These are phyloP conservation scores for Leptosphaerulina australis DNA, from an alignment of 2,329 filamentous ascomycete species.

Conservation along the genomic window DNA sequence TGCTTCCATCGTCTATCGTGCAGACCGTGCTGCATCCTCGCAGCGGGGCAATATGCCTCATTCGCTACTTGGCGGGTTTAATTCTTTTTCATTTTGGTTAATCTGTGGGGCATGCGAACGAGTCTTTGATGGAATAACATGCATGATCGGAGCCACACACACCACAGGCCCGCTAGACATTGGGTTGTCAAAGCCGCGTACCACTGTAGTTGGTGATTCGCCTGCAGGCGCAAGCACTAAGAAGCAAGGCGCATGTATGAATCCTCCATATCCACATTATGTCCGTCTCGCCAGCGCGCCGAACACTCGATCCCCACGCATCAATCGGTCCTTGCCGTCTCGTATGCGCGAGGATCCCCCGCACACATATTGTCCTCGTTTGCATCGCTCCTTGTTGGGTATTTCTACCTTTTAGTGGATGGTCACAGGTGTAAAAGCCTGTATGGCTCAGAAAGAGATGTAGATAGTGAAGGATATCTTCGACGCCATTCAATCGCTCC, in stretches of 20 bases:
- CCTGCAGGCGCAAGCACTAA: constrained; percentile 7
- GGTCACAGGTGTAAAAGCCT: background rate
- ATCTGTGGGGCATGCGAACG: constrained; percentile 17
- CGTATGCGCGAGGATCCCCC: background rate
- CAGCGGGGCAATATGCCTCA: background rate
- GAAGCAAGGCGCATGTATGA: constrained; percentile 8
- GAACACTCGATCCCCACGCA: constrained; percentile 6
- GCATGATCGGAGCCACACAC: constrained; percentile 10
- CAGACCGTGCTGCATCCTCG: constrained; percentile 1
- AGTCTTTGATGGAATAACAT: constrained; percentile 9
- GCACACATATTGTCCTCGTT: background rate
- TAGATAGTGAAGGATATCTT: background rate
- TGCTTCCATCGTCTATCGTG: background rate
- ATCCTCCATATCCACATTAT: constrained; percentile 8
- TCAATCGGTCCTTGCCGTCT: constrained; percentile 8
- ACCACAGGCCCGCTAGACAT: background rate
- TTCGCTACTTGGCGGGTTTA: background rate
- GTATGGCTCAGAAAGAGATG: background rate
- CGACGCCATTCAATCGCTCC: constrained; percentile 7
- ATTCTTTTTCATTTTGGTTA: constrained; percentile 1
- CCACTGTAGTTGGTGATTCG: background rate
- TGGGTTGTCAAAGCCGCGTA: constrained; percentile 8
- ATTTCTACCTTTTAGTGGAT: background rate
- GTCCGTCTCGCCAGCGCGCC: constrained; percentile 5
- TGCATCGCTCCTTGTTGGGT: background rate